Percentiles rank a stretch among this genome's conserved stretches.
phyloP scores from a whole-genome alignment of 805 yeast genomes.

The Metschnikowia cerradonensis region DNA sequence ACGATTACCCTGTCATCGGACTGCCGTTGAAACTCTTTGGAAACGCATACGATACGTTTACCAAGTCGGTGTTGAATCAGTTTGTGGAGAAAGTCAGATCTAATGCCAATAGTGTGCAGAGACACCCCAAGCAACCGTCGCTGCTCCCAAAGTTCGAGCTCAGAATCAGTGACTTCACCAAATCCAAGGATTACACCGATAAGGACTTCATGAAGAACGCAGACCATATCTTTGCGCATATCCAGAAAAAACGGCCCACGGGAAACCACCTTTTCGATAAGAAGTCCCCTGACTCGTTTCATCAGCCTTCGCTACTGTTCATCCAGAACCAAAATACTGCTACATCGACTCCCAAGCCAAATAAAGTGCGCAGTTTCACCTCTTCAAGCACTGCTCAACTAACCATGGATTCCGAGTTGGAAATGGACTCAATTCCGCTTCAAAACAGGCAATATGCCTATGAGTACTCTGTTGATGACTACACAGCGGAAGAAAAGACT shows the following conservation, averaged over 20 bases:
- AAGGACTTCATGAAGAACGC: conserved; percentile 37
- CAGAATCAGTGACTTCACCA: conserved; percentile 30
- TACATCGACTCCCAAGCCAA: conserved; percentile 38
- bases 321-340: conserved; percentile 22
- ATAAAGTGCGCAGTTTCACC: conserved; percentile 14
- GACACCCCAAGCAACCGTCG: conserved; percentile 3
- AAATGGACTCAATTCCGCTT: conserved; percentile 6
- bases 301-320: conserved; percentile 6
- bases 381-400: conserved; percentile 1
- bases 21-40: conserved; percentile 42
- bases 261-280: conserved; percentile 4
- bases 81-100: conserved; percentile 18
- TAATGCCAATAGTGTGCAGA: conserved; percentile 15
- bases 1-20: conserved; percentile 19
- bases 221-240: conserved; percentile 34
- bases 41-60: conserved; percentile 38
- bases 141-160: conserved; percentile 14
- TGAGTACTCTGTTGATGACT: conserved; percentile 28
- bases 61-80: conserved; percentile 25
- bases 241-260: conserved; percentile 31
- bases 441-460: conserved; percentile 27
- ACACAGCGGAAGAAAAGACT: conserved; percentile 5
- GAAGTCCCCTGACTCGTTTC: neutral
- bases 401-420: neutral
- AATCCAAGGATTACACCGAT: conserved; percentile 31